Base-by-base conservation (phyloP, 1,139 yeast genomes). In the Blastobotrys elegans region DNA sequence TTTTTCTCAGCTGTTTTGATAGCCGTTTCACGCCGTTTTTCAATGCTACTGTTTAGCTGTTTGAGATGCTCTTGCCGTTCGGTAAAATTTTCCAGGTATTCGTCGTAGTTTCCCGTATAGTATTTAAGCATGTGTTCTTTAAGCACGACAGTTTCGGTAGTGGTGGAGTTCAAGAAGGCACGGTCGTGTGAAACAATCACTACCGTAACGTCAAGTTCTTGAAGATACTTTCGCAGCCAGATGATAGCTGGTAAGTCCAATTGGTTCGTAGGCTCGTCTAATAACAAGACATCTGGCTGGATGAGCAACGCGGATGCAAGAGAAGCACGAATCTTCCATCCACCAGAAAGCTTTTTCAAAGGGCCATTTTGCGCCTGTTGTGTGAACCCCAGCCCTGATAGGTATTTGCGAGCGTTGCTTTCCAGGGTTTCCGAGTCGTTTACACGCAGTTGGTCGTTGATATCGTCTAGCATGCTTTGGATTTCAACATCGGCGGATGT, bases 161-260 rank as follows among this genome's bases (percentile, higher is more conserved):
- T 94, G 44, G 84, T 90, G 64, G 84, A 94, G 63, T 85, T 85
- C 59, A 85, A 73, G 67, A 85, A 85, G 44, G 90, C 82, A 61
- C 94, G 77, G 67, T 85, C 95, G 66, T 85, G 95, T 50, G 95
- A 85, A 45, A 85, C 95, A 39, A 84, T 87, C 56, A 85, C 70
- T 4, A 85, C 84, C 61, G 75, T 72, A 0, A 94, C 84, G 1
- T 89, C 76, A 61, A 85, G 84, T 11, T 81, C 73, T 64, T 84
- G 89, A 57, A 85, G 71, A 62, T 85, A 85, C 54, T 79, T 77
- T 18, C 92, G 88, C 60, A 85, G 74, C 62, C 79, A 85, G 1
- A 94, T 84, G 61, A 85, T 83, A 49, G 94, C 84, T 33, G 94
- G 95, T 69, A 85, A 92, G 79, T 85, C 95, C 87, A 85, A 82